Base-by-base conservation (phyloP, 371 early-diverging fungal species). In the Haplosporangium sp. region DNA sequence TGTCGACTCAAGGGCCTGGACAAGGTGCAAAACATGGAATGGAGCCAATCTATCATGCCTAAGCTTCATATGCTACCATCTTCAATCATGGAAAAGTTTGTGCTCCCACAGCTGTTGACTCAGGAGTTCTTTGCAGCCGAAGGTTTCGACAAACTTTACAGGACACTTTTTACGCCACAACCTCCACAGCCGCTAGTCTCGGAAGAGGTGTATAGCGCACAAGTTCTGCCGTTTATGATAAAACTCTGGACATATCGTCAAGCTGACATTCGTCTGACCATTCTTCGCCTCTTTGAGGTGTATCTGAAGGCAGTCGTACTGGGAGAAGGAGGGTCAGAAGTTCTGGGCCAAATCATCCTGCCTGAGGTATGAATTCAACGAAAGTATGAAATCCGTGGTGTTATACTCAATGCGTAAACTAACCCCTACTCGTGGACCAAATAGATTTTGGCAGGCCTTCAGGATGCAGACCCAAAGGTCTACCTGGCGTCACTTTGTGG, bases 61-160 rank as follows among this genome's bases (percentile, higher is more conserved):
- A 71, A 54, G 50, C 67, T 77, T 1, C 68, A 71, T 8, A 54
- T 71, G 57, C 48, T 77, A 5, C 53, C 72, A 12, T 57, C 55
- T 11, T 60, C 72, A 1, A 72, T 77, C 58, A 70, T 77, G 62
- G 79, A 71, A 40, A 71, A 67, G 10, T 59, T 77, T 42, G 67
- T 77, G 16, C 64, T 77, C 11, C 79, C 79, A 18, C 79, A 72
- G 50, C 62, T 77, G 60, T 40, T 77, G 56, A 77, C 79, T 16
- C 79, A 77, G 59, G 79, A 77, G 62, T 77, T 77, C 54, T 77
- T 77, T 67, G 72, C 79, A 10, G 79, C 79, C n/a, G 79, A 77
- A 18, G 79, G 79, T 6, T 77, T 77, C 42, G 79, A 77, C 62
- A 53, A 59, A n/a, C 56, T 77, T 4, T 77, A 77, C 57, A 59